Base-by-base conservation (phyloP, 208 protist genomes). In the Lotmaria passim region DNA sequence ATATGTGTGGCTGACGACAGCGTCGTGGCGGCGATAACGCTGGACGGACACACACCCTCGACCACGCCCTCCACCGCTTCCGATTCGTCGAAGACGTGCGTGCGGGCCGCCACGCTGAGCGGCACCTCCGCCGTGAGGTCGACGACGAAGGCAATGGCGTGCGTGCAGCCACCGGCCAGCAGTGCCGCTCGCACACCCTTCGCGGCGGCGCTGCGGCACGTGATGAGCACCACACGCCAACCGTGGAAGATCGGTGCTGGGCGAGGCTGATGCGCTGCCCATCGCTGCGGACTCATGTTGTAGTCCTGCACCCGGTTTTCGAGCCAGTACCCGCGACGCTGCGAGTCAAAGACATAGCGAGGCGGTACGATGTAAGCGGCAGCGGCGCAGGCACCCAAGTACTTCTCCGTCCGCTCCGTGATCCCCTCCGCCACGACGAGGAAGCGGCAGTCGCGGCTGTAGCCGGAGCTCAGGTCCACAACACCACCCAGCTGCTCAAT, bases 401-500 rank as follows among this genome's bases (percentile, higher is more conserved):
- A 94, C 69, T 91, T 93, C 68, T 92, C 86, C 28, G 86, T 94
- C 12, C 89, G 79, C 78, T 94, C 86, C 4, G 83, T 80, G 55
- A 87, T 62, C 26, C 89, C 86, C 36, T 91, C 84, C 15, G 80
- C 81, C 26, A 75, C 79, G 23, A 94, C 65, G 12, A 93, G 78
- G 46, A 87, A 86, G 47, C 82, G 86, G 41, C 78, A 80, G 17
- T 51, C 30, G 21, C 60, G 69, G 33, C 71, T 79, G 64, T 86
- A 92, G 43, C 59, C 47, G 36, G 60, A 80, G 51, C 75, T 65
- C 23, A 69, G 63, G 38, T 90, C 84, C 21, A 92, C 79, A 30
- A 51, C 33, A n/a, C 73, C 67, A 59, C 85, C 85, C 24, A 94
- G 74, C 36, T 69, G 48, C 21, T 23, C 34, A 48, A 91, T 83